Base-by-base conservation (phyloP, 169 alveolate species). In the Cryptosporidium felis region DNA sequence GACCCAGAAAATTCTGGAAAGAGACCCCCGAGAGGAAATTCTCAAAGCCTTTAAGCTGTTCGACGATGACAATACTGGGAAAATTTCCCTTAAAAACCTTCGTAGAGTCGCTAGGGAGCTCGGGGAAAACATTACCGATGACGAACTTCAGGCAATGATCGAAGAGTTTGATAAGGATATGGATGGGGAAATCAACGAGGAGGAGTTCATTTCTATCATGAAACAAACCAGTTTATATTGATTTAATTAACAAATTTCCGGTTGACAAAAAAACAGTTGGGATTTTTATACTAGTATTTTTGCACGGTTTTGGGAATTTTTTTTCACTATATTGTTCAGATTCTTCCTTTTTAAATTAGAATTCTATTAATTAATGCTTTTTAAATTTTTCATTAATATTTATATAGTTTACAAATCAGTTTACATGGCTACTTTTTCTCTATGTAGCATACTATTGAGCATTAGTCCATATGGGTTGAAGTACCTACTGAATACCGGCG, bases 121-220 rank as follows among this genome's bases (percentile, higher is more conserved):
- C 21, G 99, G 99, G 45, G 99, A 97, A 90, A 95, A 94, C 79
- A 94, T 97, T 95, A 94, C 99, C 44, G 99, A 97, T 66, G 99
- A 97, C 85, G 99, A 97, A 89, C 90, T 97, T 56, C 96, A 96
- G 90, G 98, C 94, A 95, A 98, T 98, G 99, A 97, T 98, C 46
- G 98, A 96, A 80, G 99, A 97, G 92, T 99, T 99, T 10, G 99
- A 98, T 80, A 92, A 98, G 61, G 99, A 97, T 82, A 98, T 98
- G 58, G 99, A 97, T 88, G 99, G 99, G 8, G 99, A 95, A 74
- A 94, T 97, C 51, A 95, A 94, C 88, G 99, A 97, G 80, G 98
- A 97, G 65, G 99, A 98, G 82, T 98, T 98, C 90, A 91, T 96
- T 62, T 96, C 98, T 80, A 97, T 98, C 51, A 98, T 98, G 99